Base-by-base conservation (phyloP, 2,329 filamentous ascomycete genomes). In the Aschersonia sp. region DNA sequence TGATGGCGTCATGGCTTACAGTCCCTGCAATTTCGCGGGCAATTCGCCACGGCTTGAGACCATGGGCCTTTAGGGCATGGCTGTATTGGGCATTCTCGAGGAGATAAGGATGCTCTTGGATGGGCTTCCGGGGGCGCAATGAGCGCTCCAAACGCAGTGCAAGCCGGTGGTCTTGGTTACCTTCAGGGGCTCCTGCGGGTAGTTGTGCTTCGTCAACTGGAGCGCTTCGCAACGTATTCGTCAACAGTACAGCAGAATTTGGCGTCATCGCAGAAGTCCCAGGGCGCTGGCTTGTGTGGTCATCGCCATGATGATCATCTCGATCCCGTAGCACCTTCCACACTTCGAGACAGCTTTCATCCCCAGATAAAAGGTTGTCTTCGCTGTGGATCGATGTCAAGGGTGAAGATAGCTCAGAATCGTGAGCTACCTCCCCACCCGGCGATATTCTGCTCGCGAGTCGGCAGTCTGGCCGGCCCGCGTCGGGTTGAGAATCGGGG, bases 21-120 rank as follows among this genome's bases (percentile, higher is more conserved):
- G 46, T 49, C 31, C 57, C 57, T 43, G 59, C 52, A 48, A 55
- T 45, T 49, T 61, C 50, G 51, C 58, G 57, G 9, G 65, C 58
- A 41, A 76, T 61, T 47, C 67, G 67, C 35, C 79, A 56, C 0
- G 77, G 77, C 47, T 69, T 71, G 31, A 80, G 59, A 30, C 77
- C 77, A 49, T 75, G 75, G 3, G 70, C 69, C 54, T 72, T 75
- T 54, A 78, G 69, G 28, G 68, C 60, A 3, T 62, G 73, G 48
- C 69, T 72, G 56, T 78, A 79, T 31, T 72, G 69, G 0, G 69
- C 74, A 55, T 69, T 73, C 52, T 80, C 77, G 4, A 79, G 61
- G 5, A 73, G 60, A 52, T 80, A 80, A 3, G 77, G 77, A 43
- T 78, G 75, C 54, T 79, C 67, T 55, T 80, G 77, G 5, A 80